Percentiles rank a stretch among this genome's conserved stretches.
phyloP scores from a whole-genome alignment of 2,329 filamentous ascomycete species.

The Endothia cerciana region DNA sequence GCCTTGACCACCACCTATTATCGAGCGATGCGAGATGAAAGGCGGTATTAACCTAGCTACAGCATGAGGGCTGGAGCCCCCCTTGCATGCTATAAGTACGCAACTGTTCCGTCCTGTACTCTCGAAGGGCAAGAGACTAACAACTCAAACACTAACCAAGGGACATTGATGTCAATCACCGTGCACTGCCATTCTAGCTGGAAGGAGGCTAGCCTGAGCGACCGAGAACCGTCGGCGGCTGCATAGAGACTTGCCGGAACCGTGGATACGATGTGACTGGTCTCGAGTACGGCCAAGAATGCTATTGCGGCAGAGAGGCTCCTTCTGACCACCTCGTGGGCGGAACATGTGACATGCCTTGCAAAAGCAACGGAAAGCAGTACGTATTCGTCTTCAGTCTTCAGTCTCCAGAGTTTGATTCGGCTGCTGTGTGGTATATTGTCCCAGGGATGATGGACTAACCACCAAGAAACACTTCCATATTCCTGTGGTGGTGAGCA shows the following conservation, averaged over 20 bases:
- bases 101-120: too few relatives aligned
- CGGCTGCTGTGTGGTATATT: too few relatives aligned
- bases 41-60: too few relatives aligned
- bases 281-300: conserved; percentile 15
- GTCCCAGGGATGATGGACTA: too few relatives aligned
- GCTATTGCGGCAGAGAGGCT: conserved; percentile 4
- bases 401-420: background rate
- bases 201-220: background rate
- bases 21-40: background rate
- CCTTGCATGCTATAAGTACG: conserved; percentile 2
- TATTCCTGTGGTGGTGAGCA: too few relatives aligned
- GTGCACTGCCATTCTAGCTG: background rate
- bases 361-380: conserved; percentile 10
- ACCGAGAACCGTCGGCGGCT: conserved; percentile 1
- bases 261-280: conserved; percentile 2
- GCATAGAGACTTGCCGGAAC: conserved; percentile 4
- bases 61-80: too few relatives aligned
- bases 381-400: background rate
- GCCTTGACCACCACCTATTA: background rate
- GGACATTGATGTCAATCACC: background rate
- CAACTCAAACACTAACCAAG: background rate
- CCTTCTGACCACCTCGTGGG: background rate
- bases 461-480: too few relatives aligned
- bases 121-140: background rate
- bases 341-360: conserved; percentile 7